A percentile compares a stretch with the other conserved stretches of the same genome.
phyloP scores from a whole-genome alignment of 1,284 basidiomycete genomes.

The Caloboletus inedulis region DNA sequence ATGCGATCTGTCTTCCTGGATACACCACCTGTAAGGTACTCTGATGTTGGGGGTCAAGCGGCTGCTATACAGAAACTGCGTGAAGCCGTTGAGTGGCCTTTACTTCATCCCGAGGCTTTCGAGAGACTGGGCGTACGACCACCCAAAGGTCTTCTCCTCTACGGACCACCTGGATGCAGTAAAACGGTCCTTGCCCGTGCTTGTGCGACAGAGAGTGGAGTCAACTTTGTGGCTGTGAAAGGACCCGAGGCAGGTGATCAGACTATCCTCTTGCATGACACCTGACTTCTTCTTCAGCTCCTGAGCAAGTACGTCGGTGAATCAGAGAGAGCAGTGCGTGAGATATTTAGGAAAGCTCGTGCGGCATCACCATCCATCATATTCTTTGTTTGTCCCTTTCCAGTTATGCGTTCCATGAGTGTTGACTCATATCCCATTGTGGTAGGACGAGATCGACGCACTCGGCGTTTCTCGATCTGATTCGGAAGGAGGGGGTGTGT shows the following conservation, averaged over 20 bases:
- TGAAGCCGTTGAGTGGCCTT: conserved; percentile 94
- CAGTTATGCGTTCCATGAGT: background rate
- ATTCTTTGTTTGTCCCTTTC: conserved; percentile 74
- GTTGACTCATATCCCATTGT: background rate
- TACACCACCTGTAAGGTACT: conserved; percentile 78
- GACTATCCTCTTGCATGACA: background rate
- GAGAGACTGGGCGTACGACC: conserved; percentile 83
- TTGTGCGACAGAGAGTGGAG: conserved; percentile 90
- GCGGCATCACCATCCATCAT: conserved; percentile 93
- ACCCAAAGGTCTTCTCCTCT: conserved; percentile 88
- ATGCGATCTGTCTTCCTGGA: conserved; percentile 93
- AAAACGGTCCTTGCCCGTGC: conserved; percentile 96
- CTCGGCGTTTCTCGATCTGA: conserved; percentile 77
- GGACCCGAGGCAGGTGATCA: conserved; percentile 76
- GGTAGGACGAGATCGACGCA: conserved; percentile 95
- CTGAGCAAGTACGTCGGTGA: conserved; percentile 98
- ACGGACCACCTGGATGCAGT: conserved; percentile 96
- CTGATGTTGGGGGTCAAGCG: conserved; percentile 88
- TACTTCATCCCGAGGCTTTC: conserved; percentile 84
- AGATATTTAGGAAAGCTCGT: conserved; percentile 93
- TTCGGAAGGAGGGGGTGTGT: conserved; percentile 48
- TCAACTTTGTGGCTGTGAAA: conserved; percentile 98
- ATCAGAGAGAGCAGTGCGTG: conserved; percentile 91
- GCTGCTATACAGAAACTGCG: conserved; percentile 77
- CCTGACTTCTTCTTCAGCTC: conserved; percentile 49